These are phyloP conservation scores for Mrakiaceae sp. DNA, from an alignment of 1,284 basidiomycete genomes.

Conservation along the genomic window DNA sequence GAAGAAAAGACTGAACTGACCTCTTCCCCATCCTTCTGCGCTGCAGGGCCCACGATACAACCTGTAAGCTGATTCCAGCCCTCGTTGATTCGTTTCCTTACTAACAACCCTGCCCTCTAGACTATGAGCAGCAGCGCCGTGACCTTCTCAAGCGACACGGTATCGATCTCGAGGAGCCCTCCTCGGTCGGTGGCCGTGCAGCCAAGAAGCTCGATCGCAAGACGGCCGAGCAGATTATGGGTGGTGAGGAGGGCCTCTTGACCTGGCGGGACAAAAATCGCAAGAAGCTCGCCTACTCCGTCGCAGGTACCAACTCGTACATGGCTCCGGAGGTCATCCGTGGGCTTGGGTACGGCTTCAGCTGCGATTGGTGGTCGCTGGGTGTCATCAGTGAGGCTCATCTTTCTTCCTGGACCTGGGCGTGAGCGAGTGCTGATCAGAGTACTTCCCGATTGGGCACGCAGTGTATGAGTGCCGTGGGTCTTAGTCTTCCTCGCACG, in stretches of 20 bases:
- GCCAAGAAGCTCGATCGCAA: constrained; percentile 63
- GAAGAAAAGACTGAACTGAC: too few relatives aligned
- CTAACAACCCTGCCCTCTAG: constrained; percentile 34
- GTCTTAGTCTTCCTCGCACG: too few relatives aligned
- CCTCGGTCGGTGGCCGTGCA: constrained; percentile 40
- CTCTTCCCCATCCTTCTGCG: constrained; percentile 5
- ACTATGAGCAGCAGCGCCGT: constrained; percentile 87
- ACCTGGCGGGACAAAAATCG: constrained; percentile 91
- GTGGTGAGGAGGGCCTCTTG: constrained; percentile 56
- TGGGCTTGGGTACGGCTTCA: constrained; percentile 71
- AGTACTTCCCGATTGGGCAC: too few relatives aligned
- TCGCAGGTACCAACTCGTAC: constrained; percentile 72
- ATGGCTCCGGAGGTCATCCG: constrained; percentile 92
- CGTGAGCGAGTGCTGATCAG: not conserved
- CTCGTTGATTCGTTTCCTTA: constrained; percentile 12
- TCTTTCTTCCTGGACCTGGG: constrained; percentile 44
- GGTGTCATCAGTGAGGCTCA: constrained; percentile 60
- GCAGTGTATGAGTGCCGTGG: too few relatives aligned
- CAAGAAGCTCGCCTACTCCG: constrained; percentile 86
- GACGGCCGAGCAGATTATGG: constrained; percentile 68
- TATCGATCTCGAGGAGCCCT: constrained; percentile 75
- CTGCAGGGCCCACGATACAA: constrained; percentile 72
- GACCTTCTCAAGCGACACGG: constrained; percentile 85
- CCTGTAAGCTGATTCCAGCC: constrained; percentile 43
- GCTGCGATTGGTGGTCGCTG: constrained; percentile 96